A percentile compares a stretch with the other conserved stretches of the same genome.
Evolutionary conservation across 371 early-diverging fungal species (phyloP).

Genomic region (Mortierella polycephala): DNA sequence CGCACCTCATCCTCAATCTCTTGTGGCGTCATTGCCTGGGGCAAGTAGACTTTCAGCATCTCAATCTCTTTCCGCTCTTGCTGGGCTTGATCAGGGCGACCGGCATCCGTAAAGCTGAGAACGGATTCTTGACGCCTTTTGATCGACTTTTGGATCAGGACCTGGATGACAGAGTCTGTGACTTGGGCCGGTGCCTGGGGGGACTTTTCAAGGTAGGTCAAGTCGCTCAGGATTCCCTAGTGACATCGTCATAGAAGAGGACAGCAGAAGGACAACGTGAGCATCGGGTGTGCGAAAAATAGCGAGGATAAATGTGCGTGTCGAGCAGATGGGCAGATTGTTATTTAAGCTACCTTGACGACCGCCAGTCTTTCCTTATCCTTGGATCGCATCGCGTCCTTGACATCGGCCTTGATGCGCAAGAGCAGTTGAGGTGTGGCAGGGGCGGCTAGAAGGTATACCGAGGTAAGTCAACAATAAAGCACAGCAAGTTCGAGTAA

Average conservation of each 20-base stretch:
- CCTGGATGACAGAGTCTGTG: slow-evolving; percentile 60
- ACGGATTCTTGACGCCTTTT: slow-evolving; percentile 81
- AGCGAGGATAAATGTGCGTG: background rate
- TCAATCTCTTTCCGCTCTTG: slow-evolving; percentile 70
- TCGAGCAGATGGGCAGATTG: background rate
- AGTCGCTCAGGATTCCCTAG: slow-evolving; percentile 71
- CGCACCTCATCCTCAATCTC: slow-evolving; percentile 72
- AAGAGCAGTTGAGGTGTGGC: slow-evolving; percentile 48
- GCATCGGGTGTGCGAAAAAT: background rate
- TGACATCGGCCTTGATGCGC: slow-evolving; percentile 74
- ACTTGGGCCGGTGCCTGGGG: slow-evolving; percentile 55
- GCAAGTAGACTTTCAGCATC: slow-evolving; percentile 75
- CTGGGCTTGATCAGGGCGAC: slow-evolving; percentile 72
- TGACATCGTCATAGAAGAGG: background rate
- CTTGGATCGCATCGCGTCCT: slow-evolving; percentile 77
- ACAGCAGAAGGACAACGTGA: background rate
- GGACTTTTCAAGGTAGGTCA: slow-evolving; percentile 78
- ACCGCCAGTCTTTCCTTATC: slow-evolving; percentile 74
- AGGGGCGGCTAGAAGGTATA: slow-evolving; percentile 29
- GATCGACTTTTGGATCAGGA: slow-evolving; percentile 76
- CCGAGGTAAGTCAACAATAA: background rate
- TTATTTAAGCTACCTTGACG: slow-evolving; percentile 59
- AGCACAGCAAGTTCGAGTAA: background rate
- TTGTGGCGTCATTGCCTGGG: slow-evolving; percentile 72
- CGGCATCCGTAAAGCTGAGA: slow-evolving; percentile 65